Conservation (phyloP, 352 stramenopile genomes). For the Aphanomyces euteiches region DNA sequence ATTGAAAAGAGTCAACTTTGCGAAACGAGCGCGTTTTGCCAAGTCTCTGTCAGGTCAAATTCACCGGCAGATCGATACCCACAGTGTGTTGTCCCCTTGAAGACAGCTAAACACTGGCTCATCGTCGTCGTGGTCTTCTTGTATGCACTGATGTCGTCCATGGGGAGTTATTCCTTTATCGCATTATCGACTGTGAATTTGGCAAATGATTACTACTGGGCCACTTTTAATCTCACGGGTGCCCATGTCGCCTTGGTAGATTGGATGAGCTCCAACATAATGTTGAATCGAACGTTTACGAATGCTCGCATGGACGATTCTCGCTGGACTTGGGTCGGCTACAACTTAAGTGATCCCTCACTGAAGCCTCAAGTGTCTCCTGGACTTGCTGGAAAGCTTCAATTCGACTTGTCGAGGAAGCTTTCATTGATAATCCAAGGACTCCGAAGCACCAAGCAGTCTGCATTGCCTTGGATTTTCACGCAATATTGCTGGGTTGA, state of each 20-base stretch:
- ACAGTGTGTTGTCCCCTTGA: not conserved
- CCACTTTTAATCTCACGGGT: slow-evolving; percentile 20
- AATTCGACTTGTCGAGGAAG: not conserved
- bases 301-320: not conserved
- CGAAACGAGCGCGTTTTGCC: too few relatives aligned
- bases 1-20: not conserved
- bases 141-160: not conserved
- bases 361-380: not conserved
- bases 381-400: not conserved
- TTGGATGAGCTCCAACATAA: slow-evolving; percentile 12
- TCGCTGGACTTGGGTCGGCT: not conserved
- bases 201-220: slow-evolving; percentile 26
- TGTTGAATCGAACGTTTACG: not conserved
- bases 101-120: not conserved
- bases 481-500: slow-evolving; percentile 10
- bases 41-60: too few relatives aligned
- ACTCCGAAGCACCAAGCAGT: not conserved
- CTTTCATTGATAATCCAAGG: not conserved
- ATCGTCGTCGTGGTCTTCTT: not conserved
- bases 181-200: slow-evolving; percentile 12
- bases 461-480: not conserved
- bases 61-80: too few relatives aligned
- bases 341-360: not conserved
- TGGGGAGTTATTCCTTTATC: slow-evolving; percentile 23
- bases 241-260: not conserved